These are phyloP conservation scores for Coniochaeta sp. DNA, from an alignment of 2,329 filamentous ascomycete species.

Conservation along the genomic window DNA sequence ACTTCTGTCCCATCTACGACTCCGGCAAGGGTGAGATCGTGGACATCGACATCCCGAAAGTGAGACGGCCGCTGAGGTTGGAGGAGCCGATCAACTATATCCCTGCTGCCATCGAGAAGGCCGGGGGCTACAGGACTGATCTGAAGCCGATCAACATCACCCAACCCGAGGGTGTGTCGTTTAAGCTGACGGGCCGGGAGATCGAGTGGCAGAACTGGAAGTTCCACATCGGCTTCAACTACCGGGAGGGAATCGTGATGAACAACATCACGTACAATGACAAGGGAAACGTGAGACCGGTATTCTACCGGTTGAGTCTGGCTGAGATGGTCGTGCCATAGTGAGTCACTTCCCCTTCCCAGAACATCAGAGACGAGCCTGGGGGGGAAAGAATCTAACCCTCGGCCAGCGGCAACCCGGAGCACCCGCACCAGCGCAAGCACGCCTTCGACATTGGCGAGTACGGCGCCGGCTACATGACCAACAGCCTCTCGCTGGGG, in stretches of 20 bases:
- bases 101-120: slow-evolving; percentile 61
- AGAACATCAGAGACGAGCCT: not conserved
- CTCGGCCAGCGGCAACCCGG: slow-evolving; percentile 56
- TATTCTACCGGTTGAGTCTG: slow-evolving; percentile 84
- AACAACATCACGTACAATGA: slow-evolving; percentile 89
- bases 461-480: slow-evolving; percentile 78
- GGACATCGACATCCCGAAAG: slow-evolving; percentile 73
- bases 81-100: slow-evolving; percentile 74
- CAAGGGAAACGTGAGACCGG: slow-evolving; percentile 64
- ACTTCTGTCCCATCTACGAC: slow-evolving; percentile 92
- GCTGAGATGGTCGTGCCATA: slow-evolving; percentile 94
- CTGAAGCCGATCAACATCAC: slow-evolving; percentile 72
- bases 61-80: slow-evolving; percentile 65
- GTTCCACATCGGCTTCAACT: slow-evolving; percentile 91
- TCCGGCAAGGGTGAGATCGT: slow-evolving; percentile 70
- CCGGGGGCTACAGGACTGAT: slow-evolving; percentile 64
- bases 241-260: slow-evolving; percentile 82
- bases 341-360: slow-evolving; percentile 20
- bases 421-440: slow-evolving; percentile 73
- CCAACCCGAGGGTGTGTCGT: slow-evolving; percentile 78
- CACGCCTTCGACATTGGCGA: slow-evolving; percentile 77
- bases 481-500: slow-evolving; percentile 66
- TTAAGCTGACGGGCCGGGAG: slow-evolving; percentile 64
- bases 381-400: not conserved
- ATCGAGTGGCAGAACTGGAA: slow-evolving; percentile 92